phyloP scores from a whole-genome alignment of 2,329 filamentous ascomycete species.

The Aaosphaeria arxii region DNA sequence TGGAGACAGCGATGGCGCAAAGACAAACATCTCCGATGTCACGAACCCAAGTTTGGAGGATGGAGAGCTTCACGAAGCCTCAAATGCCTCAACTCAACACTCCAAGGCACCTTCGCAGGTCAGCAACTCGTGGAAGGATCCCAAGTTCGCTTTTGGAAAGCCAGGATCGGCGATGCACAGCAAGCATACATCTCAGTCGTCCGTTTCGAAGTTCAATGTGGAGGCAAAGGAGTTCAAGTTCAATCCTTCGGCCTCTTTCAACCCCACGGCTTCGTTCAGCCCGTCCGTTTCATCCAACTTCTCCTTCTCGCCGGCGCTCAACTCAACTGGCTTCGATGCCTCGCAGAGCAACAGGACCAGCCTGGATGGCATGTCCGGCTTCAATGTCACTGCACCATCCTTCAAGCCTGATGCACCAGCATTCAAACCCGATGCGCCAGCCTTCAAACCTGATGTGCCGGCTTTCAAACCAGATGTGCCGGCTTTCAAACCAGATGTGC shows the following conservation, averaged over 20 bases:
- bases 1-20: slow-evolving; percentile 39
- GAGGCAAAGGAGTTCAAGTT: slow-evolving; percentile 86
- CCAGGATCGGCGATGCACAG: slow-evolving; percentile 31
- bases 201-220: slow-evolving; percentile 78
- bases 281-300: slow-evolving; percentile 38
- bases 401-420: slow-evolving; percentile 76
- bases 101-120: slow-evolving; percentile 36
- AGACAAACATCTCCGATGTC: slow-evolving; percentile 38
- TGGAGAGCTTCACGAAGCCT: slow-evolving; percentile 19
- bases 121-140: slow-evolving; percentile 35
- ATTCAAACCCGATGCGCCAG: slow-evolving; percentile 69
- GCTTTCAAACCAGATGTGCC: slow-evolving; percentile 27
- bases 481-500: slow-evolving; percentile 29
- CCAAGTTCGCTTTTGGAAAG: slow-evolving; percentile 32
- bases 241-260: slow-evolving; percentile 54
- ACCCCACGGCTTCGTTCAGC: slow-evolving; percentile 25
- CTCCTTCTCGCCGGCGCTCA: slow-evolving; percentile 39
- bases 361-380: slow-evolving; percentile 40
- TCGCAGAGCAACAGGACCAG: slow-evolving; percentile 40
- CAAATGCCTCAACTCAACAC: slow-evolving; percentile 26
- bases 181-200: slow-evolving; percentile 67
- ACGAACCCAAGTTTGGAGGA: slow-evolving; percentile 39
- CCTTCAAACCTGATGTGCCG: slow-evolving; percentile 61
- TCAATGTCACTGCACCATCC: slow-evolving; percentile 67
- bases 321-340: slow-evolving; percentile 46